Base-by-base conservation (phyloP, 1,139 yeast species). In the Eremothecium cymbalariae region DNA sequence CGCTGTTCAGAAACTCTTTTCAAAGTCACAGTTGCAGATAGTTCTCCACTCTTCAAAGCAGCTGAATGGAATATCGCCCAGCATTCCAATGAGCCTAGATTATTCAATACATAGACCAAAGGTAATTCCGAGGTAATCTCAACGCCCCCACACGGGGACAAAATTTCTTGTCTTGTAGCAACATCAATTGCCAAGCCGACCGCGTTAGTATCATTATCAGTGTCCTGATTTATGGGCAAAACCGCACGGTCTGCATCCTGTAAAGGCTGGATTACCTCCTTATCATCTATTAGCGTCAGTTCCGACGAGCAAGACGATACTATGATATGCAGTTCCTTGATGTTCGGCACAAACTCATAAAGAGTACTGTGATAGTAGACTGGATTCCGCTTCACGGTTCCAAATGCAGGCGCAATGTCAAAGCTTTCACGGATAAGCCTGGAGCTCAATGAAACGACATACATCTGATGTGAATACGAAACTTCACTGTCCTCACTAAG, bases 171-270 rank as follows among this genome's bases (percentile, higher is more conserved):
- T 1, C 55, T 51, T 4, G 73, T 62, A 5, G 69, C 60, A 11
- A 76, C 49, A 51, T 83, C 94, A 3, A 83, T 34, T 0, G 72
- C 74, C 21, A 81, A 46, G 2, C 95, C 95, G 14, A 81, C 61
- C 0, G 88, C 76, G 2, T 82, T 71, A 4, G 81, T 70, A 50
- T 83, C 94, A 33, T 72, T 79, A 25, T 70, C 74, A 0, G 77
- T 60, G 2, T 68, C 77, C 11, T 72, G 77, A 51, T 72, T 72
- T 44, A 83, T 63, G 1, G 95, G 94, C 43, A 83, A 64, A 9
- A 72, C 70, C 0, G 94, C 90, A 34, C 82, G 67, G 44, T 73
- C 74, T 3, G 77, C 64, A 50, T 85, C 95, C 46, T 79, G 82
- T 3, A 69, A 57, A 15, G 77, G 74, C 23, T 59, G 27, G 66